Conservation (phyloP, 129 eudicot species). For the Artemisia argyi region DNA sequence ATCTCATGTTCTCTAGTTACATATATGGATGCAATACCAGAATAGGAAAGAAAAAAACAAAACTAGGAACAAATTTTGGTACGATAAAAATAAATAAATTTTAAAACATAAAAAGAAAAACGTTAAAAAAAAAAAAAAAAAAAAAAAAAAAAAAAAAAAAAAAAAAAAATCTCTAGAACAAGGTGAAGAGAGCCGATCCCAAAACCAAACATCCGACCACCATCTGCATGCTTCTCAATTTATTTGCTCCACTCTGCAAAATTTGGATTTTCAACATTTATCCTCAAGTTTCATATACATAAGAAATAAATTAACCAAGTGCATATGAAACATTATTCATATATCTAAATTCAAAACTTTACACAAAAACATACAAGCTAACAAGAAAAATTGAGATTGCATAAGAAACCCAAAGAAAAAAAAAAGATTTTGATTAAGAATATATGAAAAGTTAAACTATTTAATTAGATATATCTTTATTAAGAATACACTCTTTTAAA, state of each 20-base stretch:
- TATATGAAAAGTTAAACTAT: too few species aligned
- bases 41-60: too few species aligned
- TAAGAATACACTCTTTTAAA: too few species aligned
- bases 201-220: slow-evolving; percentile 58
- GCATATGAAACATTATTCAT: too few species aligned
- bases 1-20: too few species aligned
- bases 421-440: too few species aligned
- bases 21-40: too few species aligned
- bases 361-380: too few species aligned
- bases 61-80: too few species aligned
- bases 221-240: slow-evolving; percentile 44
- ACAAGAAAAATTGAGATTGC: too few species aligned
- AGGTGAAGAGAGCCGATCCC: slow-evolving; percentile 57
- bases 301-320: not conserved
- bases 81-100: not conserved
- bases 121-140: not conserved
- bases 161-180: slow-evolving; percentile 26
- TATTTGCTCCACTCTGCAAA: slow-evolving; percentile 82
- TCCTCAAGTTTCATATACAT: not conserved
- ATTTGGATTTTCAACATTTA: not conserved
- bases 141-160: not conserved
- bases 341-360: not conserved
- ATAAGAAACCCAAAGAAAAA: too few species aligned
- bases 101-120: not conserved
- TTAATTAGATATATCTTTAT: too few species aligned